A percentile compares a stretch with the other conserved stretches of the same genome.
Conservation (phyloP, 108 stramenopile species). For the Parietichytrium sp. region DNA sequence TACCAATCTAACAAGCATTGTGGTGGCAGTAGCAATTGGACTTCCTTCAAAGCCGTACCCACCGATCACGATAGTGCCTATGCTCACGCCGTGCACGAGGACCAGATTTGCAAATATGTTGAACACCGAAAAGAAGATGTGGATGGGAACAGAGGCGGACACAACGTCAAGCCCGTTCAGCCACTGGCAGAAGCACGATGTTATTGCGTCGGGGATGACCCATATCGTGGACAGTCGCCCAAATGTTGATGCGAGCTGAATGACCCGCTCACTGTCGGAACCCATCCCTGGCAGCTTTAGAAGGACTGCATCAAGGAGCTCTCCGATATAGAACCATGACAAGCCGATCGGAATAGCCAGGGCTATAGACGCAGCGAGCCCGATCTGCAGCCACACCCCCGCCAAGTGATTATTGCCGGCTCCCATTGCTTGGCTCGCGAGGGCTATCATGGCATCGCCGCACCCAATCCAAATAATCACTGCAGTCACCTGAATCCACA, state of each 20-base stretch:
- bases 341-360: background rate
- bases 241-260: background rate
- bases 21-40: background rate
- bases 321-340: slow-evolving; percentile 8
- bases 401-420: background rate
- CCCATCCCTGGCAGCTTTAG: slow-evolving; percentile 25
- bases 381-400: slow-evolving; percentile 31
- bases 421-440: slow-evolving; percentile 35
- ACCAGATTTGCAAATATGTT: background rate
- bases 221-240: background rate
- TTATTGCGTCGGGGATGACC: background rate
- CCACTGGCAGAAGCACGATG: slow-evolving; percentile 5
- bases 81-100: slow-evolving; percentile 13
- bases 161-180: slow-evolving; percentile 18
- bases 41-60: background rate
- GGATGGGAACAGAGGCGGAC: background rate
- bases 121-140: background rate
- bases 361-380: background rate
- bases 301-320: background rate
- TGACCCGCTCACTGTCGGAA: background rate
- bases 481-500: background rate
- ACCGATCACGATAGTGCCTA: too few species aligned
- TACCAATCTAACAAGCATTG: background rate
- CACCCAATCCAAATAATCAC: background rate
- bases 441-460: background rate